phyloP scores from a whole-genome alignment of 768 basidiomycete species.

The Suillus weaverae region DNA sequence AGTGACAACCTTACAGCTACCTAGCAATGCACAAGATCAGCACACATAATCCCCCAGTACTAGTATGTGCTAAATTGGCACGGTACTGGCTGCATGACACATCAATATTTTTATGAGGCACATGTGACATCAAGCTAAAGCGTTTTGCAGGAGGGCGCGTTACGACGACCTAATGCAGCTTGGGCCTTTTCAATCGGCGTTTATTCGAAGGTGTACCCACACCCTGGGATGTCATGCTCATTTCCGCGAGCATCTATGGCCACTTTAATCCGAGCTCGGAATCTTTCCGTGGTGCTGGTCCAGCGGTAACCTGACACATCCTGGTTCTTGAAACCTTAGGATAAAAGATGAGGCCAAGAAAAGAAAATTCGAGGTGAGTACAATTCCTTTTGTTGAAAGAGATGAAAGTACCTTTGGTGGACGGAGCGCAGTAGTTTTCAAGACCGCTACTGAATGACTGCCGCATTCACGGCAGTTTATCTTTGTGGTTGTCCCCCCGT shows the following conservation, averaged over 20 bases:
- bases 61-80: neutral
- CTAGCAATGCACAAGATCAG: neutral
- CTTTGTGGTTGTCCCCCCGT: too few relatives aligned
- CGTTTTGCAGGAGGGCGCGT: neutral
- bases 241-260: neutral
- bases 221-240: slow-evolving; percentile 2
- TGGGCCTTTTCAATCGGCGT: slow-evolving; percentile 11
- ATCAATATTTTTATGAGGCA: neutral
- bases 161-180: neutral
- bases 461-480: neutral
- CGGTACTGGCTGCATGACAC: neutral
- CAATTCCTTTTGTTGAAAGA: neutral
- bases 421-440: neutral
- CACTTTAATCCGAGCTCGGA: neutral
- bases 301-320: neutral
- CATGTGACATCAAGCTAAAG: neutral
- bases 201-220: neutral
- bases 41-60: neutral
- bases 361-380: neutral
- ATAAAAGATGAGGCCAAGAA: neutral
- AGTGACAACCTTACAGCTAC: neutral
- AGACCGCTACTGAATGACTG: neutral
- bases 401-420: neutral
- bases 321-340: neutral
- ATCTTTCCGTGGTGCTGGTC: neutral